Evolutionary conservation across 2,329 filamentous ascomycete genomes (phyloP).

Genomic region (Aureobasidium mangrovei): DNA sequence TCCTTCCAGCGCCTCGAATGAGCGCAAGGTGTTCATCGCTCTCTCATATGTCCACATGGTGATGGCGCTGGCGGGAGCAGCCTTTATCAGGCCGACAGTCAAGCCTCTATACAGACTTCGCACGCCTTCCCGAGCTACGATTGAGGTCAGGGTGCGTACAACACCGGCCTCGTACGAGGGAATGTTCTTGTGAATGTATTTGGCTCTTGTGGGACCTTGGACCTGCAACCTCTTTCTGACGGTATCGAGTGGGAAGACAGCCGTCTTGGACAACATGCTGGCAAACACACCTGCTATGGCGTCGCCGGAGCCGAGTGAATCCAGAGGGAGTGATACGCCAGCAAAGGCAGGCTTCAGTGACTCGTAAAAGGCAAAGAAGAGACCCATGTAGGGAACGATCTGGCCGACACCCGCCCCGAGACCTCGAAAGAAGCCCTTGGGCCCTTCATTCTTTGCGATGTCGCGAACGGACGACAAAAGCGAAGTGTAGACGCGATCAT

Average conservation of each 20-base stretch:
- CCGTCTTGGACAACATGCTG: constrained; percentile 75
- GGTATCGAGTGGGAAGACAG: constrained; percentile 85
- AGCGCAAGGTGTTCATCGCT: constrained; percentile 45
- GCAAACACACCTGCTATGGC: constrained; percentile 74
- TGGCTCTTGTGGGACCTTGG: constrained; percentile 72
- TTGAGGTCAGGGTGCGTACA: constrained; percentile 54
- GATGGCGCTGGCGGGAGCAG: constrained; percentile 82
- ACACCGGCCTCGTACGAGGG: constrained; percentile 69
- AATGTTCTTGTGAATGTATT: constrained; percentile 80
- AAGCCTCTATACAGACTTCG: constrained; percentile 81
- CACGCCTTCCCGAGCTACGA: constrained; percentile 63
- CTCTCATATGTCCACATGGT: constrained; percentile 94
- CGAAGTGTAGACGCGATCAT: constrained; percentile 65
- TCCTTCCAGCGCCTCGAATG: not conserved
- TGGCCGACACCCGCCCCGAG: constrained; percentile 72
- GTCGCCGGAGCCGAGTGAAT: constrained; percentile 61
- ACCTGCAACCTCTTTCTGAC: constrained; percentile 91
- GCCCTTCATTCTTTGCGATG: constrained; percentile 68
- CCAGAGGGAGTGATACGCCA: constrained; percentile 47
- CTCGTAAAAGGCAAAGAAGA: constrained; percentile 91
- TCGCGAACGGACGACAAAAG: constrained; percentile 60
- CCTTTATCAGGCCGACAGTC: constrained; percentile 75
- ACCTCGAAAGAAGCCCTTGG: constrained; percentile 77
- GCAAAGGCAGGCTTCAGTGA: constrained; percentile 44
- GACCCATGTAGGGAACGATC: constrained; percentile 92